Evolutionary conservation across 805 yeast species (phyloP), one percentile per base, ranked within the genome.

Genomic region (Kluyveromyces dobzhanskii): DNA sequence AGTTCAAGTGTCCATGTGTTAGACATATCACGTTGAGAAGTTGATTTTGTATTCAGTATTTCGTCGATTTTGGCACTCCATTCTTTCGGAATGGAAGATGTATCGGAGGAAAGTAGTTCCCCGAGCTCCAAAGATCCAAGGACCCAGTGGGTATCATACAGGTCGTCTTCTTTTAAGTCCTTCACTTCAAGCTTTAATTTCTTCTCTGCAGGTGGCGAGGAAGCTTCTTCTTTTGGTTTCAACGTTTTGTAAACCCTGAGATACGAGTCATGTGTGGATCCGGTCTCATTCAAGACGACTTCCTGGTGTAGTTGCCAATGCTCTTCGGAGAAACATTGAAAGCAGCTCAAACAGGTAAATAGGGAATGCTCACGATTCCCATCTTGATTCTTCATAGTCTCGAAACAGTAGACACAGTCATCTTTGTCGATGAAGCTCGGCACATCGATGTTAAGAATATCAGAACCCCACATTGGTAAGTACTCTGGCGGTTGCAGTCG

Each of bases 1-100:
- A 90, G 75, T 48, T 88, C 94, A 48, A 84, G 83, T 56, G 86
- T 90, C 99, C 99, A 92, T 1, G 94, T 79, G 50, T 80, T 76
- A 40, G 87, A 75, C 54, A 87, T 94, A 48, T 85, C 56, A 32
- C 50, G 53, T 27, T 53, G 39, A 7, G 45, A 45, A 33, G 47
- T 49, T 3, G 64, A 56, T 44, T 53, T 53, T 7, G 59, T 51
- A 17, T 40, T 37, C 31, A 59, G 26, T 14, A 63, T 60, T 25
- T 48, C 42, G 4, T 39, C 29, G 16, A 59, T 42, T 35, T 52
- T 47, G 4, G 35, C 42, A 7, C 36, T 34, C 2, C 40, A 19
- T 3, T 37, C 39, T 3, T 30, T 23, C 6, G 47, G 25, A 3
- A 42, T 6, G 12, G 7, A 12, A 4, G 28, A 14, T 46, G 51